Evolutionary conservation across 345 rosid genomes (phyloP).

Genomic region (Eucalyptus cloeziana): DNA sequence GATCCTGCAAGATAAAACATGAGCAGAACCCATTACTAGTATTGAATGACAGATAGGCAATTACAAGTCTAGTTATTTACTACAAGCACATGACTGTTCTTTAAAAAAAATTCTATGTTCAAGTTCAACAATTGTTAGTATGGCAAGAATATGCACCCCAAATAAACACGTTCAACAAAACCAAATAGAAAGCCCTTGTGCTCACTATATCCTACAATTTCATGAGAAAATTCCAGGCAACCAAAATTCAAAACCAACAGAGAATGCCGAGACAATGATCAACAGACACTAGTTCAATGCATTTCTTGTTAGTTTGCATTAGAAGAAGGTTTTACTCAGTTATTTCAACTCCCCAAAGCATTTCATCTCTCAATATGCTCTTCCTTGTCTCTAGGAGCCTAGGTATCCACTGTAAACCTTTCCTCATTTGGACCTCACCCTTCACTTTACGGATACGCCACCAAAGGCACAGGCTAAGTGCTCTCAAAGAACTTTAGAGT

Average conservation of each 20-base stretch:
- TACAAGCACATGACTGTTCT: not conserved
- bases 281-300: not conserved
- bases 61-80: not conserved
- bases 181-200: not conserved
- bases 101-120: not conserved
- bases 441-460: not conserved
- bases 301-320: not conserved
- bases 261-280: not conserved
- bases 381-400: not conserved
- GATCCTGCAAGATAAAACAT: conserved; percentile 43
- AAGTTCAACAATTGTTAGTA: not conserved
- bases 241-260: not conserved
- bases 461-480: not conserved
- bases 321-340: not conserved
- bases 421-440: not conserved
- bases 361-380: not conserved
- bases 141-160: not conserved
- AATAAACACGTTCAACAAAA: not conserved
- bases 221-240: not conserved
- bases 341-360: not conserved
- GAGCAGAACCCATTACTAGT: not conserved
- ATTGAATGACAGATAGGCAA: not conserved
- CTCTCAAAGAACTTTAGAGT: not conserved
- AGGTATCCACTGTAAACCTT: not conserved
- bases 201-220: not conserved